Evolutionary conservation across 2,329 filamentous ascomycete species (phyloP).

Genomic region (Geoglossum cookeanum): DNA sequence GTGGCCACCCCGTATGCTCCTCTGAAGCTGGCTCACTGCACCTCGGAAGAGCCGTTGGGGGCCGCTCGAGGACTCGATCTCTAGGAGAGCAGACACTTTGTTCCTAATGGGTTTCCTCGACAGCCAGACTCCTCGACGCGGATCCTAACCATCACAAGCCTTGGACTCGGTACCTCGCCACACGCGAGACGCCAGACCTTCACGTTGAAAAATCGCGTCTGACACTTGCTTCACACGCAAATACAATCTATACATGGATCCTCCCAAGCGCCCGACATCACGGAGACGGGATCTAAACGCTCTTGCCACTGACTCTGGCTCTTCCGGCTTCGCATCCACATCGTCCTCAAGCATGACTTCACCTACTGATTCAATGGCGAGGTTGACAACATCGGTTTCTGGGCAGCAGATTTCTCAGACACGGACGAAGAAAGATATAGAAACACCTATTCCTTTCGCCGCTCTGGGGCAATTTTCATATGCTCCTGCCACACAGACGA

Average conservation of each 20-base stretch:
- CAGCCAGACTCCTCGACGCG: not conserved
- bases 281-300: not conserved
- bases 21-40: not conserved
- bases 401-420: not conserved
- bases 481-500: constrained; percentile 43
- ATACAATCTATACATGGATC: not conserved
- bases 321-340: not conserved
- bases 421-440: not conserved
- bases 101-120: not conserved
- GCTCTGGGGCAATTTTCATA: constrained; percentile 41
- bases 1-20: not conserved
- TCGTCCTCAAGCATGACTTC: not conserved
- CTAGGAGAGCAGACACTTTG: not conserved
- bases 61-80: not conserved
- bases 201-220: not conserved
- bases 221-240: not conserved
- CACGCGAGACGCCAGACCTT: not conserved
- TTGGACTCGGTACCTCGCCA: not conserved
- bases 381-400: not conserved
- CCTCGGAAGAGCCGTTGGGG: not conserved
- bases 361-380: not conserved
- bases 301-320: not conserved
- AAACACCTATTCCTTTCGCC: constrained; percentile 6
- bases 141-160: not conserved
- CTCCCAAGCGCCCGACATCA: not conserved